Base-by-base conservation (phyloP, 192 early-diverging fungal genomes). In the Backusella liffmaniae region DNA sequence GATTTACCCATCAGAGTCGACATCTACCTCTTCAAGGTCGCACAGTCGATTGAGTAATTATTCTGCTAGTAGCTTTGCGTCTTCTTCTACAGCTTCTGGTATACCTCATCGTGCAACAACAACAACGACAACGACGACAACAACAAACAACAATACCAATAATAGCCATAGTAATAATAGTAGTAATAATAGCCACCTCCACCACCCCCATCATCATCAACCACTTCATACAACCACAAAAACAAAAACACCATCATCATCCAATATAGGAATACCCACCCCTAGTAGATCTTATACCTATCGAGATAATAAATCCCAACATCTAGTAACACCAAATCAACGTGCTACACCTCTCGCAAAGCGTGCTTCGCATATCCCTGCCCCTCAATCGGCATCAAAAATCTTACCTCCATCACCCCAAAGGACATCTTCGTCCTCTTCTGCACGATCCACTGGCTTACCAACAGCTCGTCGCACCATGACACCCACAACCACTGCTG, bases 341-440 rank as follows among this genome's bases (percentile, higher is more conserved):
- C 44, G 32, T n/a, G 46, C 46, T 49, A 68, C 34, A 21, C 21
- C 56, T 12, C 18, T 68, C 62, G 2, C 73, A 59, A 73, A 76
- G 42, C 72, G 79, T 53, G 69, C 79, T 10, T 80, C 79, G 10
- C 79, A 80, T 74, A 80, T 80, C 23, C 79, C 79, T 30, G 75
- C 79, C 23, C 79, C 79, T 53, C 34, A 70, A 26, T 73, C 72
- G 12, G 7, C 30, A 5, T 34, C 23, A 23, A 67, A 49, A 7
- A n/a, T 16, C 53, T 42, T 56, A 67, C 35, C 76, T 8, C 70
- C 66, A 23, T 56, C 70, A 66, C 74, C 62, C 18, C 32, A 62
- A 16, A 46, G 30, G 15, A 73, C 71, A 1, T 49, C 62, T 12
- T 68, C 59, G 1, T 68, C 77, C 16, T 67, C 72, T n/a, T 68